A percentile compares a stretch with the other conserved stretches of the same genome.
Conservation (phyloP, 2,329 filamentous ascomycete genomes). For the Cadophora gregata region DNA sequence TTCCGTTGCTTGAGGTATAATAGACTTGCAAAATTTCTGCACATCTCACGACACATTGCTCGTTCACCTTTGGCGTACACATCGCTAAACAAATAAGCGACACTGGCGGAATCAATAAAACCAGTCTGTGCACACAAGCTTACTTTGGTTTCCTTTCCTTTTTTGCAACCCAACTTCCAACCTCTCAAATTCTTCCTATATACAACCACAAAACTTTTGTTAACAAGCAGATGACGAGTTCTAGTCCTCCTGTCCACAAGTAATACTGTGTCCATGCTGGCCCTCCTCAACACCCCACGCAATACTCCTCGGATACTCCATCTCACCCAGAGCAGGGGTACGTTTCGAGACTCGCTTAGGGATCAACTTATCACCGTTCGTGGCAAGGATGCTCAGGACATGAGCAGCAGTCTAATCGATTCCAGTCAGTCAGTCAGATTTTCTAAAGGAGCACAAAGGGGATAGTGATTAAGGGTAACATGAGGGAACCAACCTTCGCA, state of each 20-base stretch:
- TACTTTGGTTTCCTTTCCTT: too few species aligned
- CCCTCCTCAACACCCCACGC: slow-evolving; percentile 21
- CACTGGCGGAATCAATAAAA: too few species aligned
- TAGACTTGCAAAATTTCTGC: too few species aligned
- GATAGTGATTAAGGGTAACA: background rate
- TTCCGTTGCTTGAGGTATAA: too few species aligned
- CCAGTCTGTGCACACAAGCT: too few species aligned
- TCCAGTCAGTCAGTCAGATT: background rate
- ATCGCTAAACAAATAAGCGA: too few species aligned
- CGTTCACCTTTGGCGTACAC: too few species aligned
- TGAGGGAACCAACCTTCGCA: slow-evolving; percentile 20
- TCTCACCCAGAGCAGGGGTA: slow-evolving; percentile 17
- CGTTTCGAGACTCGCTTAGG: slow-evolving; percentile 18
- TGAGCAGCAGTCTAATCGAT: slow-evolving; percentile 24
- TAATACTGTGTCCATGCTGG: slow-evolving; percentile 19
- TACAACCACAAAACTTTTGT: too few species aligned
- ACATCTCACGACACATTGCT: too few species aligned
- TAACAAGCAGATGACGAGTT: too few species aligned
- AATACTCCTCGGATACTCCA: slow-evolving; percentile 20
- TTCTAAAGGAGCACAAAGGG: background rate
- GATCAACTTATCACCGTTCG: slow-evolving; percentile 24
- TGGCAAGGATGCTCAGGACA: slow-evolving; percentile 24
- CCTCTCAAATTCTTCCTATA: too few species aligned
- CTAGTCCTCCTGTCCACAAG: slow-evolving; percentile 23
- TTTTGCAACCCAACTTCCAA: too few species aligned